phyloP scores from a whole-genome alignment of 176 grass and related monocot genomes.

The Paspalum vaginatum region DNA sequence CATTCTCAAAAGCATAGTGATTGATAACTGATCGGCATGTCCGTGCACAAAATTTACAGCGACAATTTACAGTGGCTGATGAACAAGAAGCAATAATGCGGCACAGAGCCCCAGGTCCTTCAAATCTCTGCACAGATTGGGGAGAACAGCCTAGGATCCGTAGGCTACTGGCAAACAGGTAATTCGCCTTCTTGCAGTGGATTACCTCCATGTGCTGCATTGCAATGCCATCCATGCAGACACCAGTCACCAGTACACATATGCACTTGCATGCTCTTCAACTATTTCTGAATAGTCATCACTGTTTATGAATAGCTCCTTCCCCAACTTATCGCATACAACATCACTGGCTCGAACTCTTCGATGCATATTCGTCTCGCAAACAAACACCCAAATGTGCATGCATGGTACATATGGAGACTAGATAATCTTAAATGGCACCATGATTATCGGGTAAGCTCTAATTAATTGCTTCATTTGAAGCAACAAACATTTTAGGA shows the following conservation, averaged over 20 bases:
- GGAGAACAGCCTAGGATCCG: slow-evolving; percentile 23
- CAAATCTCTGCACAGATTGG: slow-evolving; percentile 18
- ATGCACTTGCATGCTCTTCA: slow-evolving; percentile 14
- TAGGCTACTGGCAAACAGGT: slow-evolving; percentile 29
- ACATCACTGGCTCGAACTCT: neutral
- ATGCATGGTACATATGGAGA: neutral
- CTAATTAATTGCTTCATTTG: neutral
- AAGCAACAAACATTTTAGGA: neutral
- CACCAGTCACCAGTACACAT: neutral
- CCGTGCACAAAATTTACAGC: neutral
- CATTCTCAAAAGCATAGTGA: neutral
- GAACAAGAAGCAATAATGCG: slow-evolving; percentile 37
- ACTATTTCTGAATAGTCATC: neutral
- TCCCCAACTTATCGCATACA: neutral
- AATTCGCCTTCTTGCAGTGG: slow-evolving; percentile 10
- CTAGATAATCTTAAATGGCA: neutral
- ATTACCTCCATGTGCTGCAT: slow-evolving; percentile 28
- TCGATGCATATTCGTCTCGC: neutral
- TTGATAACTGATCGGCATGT: neutral
- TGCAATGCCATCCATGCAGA: neutral
- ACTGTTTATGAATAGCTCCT: neutral
- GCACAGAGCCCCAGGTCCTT: slow-evolving; percentile 32
- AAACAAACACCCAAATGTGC: neutral
- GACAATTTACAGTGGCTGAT: neutral
- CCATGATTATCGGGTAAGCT: neutral